Percentiles rank a stretch among this genome's conserved stretches.
Evolutionary conservation across 108 stramenopile genomes (phyloP).

Genomic region (Stephanodiscus triporus): DNA sequence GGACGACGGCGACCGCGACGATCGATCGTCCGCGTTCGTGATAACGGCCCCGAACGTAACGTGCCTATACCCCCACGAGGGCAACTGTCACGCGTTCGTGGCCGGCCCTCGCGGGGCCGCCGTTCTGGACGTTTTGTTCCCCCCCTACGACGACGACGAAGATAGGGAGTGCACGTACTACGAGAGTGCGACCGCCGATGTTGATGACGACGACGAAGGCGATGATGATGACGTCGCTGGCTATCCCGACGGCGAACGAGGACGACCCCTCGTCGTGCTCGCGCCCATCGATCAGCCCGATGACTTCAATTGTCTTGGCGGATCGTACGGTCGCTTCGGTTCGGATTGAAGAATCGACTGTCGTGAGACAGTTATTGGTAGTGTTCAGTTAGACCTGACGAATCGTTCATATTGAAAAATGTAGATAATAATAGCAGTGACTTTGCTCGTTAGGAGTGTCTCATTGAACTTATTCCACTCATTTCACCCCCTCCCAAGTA

Average conservation of each 20-base stretch:
- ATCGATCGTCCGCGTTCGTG: neutral
- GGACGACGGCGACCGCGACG: neutral
- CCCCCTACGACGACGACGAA: constrained; percentile 86
- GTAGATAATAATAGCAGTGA: neutral
- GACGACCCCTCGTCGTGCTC: constrained; percentile 32
- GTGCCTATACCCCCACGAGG: constrained; percentile 76
- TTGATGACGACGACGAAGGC: neutral
- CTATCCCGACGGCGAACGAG: constrained; percentile 4
- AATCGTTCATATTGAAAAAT: neutral
- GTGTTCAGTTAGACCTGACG: no score
- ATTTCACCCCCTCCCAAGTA: neutral
- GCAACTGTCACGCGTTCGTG: constrained; percentile 92
- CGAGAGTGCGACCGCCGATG: constrained; percentile 42
- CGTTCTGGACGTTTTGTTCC: constrained; percentile 91
- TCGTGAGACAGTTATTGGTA: no score
- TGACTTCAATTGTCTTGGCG: constrained; percentile 81
- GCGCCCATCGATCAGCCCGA: constrained; percentile 79
- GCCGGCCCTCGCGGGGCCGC: constrained; percentile 91
- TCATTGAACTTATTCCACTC: no score
- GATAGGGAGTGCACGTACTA: constrained; percentile 94
- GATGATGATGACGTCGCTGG: neutral
- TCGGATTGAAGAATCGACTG: neutral
- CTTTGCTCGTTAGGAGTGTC: no score
- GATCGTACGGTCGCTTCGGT: constrained; percentile 68
- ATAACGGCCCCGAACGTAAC: constrained; percentile 76